Evolutionary conservation across 2,329 filamentous ascomycete genomes (phyloP).

Genomic region (Byssoonygena ceratinophila): DNA sequence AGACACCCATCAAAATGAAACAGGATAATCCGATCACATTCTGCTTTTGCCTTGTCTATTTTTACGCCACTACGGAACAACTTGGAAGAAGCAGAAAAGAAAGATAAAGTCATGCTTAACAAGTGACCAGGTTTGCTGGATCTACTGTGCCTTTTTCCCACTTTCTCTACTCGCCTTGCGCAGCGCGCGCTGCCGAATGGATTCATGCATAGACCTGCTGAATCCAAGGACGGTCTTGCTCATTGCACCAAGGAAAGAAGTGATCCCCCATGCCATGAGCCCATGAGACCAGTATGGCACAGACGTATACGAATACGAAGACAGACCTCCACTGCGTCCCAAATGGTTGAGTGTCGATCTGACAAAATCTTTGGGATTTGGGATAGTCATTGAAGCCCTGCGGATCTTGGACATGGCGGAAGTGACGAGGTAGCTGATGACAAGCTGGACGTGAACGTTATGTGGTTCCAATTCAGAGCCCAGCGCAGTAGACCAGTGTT

Average conservation of each 20-base stretch:
- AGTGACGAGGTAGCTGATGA: slow-evolving; percentile 85
- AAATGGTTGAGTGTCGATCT: slow-evolving; percentile 67
- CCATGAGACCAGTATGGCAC: slow-evolving; percentile 92
- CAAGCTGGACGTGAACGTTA: slow-evolving; percentile 80
- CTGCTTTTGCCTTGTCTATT: too few species aligned
- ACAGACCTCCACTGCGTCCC: slow-evolving; percentile 64
- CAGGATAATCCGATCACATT: too few species aligned
- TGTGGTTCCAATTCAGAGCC: slow-evolving; percentile 69
- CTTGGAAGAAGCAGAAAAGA: too few species aligned
- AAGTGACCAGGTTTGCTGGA: background rate
- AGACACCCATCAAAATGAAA: too few species aligned
- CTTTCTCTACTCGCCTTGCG: slow-evolving; percentile 78
- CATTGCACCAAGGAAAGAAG: slow-evolving; percentile 49
- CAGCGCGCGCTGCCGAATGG: slow-evolving; percentile 71
- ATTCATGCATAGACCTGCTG: slow-evolving; percentile 64
- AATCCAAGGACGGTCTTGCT: slow-evolving; percentile 47
- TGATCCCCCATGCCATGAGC: slow-evolving; percentile 72
- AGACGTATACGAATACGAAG: slow-evolving; percentile 69
- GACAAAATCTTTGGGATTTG: slow-evolving; percentile 74
- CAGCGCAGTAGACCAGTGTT: slow-evolving; percentile 86
- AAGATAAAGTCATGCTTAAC: too few species aligned
- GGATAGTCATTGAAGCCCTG: slow-evolving; percentile 64
- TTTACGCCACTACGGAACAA: too few species aligned
- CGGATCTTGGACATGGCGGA: slow-evolving; percentile 96
- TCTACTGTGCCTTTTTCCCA: slow-evolving; percentile 36